phyloP scores from a whole-genome alignment of 2,329 filamentous ascomycete species.

The Aspergillus phoenicis region DNA sequence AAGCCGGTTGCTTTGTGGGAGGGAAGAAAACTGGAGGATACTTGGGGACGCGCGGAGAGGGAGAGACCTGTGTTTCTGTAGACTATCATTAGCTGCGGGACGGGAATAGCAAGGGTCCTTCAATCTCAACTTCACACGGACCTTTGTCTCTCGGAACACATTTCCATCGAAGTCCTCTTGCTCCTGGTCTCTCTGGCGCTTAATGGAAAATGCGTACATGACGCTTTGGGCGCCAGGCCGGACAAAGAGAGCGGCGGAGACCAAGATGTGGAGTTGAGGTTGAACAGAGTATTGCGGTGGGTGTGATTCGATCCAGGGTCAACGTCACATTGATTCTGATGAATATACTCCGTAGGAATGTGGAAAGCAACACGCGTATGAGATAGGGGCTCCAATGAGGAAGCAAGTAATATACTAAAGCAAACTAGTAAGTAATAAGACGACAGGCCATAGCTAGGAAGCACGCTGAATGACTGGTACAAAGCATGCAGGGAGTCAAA shows the following conservation, averaged over 20 bases:
- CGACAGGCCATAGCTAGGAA: not conserved
- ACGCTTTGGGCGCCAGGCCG: not conserved
- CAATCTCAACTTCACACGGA: conserved; percentile 17
- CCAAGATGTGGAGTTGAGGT: not conserved
- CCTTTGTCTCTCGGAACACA: conserved; percentile 29
- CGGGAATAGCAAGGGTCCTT: not conserved
- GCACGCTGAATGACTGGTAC: not conserved
- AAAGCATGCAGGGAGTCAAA: not conserved
- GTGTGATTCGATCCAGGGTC: not conserved
- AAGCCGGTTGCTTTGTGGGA: conserved; percentile 22
- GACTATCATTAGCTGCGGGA: conserved; percentile 12
- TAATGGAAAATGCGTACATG: conserved; percentile 29
- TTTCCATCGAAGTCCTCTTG: conserved; percentile 65
- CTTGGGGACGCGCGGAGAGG: conserved; percentile 32
- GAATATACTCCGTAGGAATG: not conserved
- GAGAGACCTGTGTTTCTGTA: conserved; percentile 38
- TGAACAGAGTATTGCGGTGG: not conserved
- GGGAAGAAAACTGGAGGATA: conserved; percentile 22
- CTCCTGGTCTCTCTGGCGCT: conserved; percentile 47
- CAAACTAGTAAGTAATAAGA: not conserved
- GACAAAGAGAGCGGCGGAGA: not conserved
- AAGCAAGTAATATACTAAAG: not conserved
- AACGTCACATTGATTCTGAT: not conserved
- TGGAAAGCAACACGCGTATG: not conserved
- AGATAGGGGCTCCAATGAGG: not conserved